Evolutionary conservation across 208 protist species (phyloP), one percentile per base, ranked within the genome.

Genomic region (Wallacemonas sp.): DNA sequence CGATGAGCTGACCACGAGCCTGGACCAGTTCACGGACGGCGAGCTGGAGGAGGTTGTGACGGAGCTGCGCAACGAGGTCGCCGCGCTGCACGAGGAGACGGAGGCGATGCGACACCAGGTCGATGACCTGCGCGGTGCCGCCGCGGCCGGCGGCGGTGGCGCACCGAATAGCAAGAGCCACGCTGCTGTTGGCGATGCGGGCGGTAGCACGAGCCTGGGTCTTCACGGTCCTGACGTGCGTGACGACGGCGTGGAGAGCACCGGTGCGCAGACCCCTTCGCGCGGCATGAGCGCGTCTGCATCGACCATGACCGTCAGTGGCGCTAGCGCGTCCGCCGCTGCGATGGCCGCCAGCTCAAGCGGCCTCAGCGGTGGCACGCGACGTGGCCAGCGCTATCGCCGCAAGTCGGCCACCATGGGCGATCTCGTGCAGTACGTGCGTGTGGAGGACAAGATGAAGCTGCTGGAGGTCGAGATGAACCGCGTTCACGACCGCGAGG

Each of bases 61-160:
- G 19, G 78, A 89, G 74, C 81, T 95, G 17, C 70, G 74, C 2
- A 74, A 78, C 17, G 87, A 96, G 47, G 78, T 94, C n/a, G 81
- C 74, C 11, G 64, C 77, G 24, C 70, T 96, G 26, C 60, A 70
- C 11, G 87, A 90, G 32, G 90, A 96, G 36, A 80, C 81, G 4
- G 52, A 65, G 0, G 68, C 91, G 11, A 72, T 96, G n/a, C 24
- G 39, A 1, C 47, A 69, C 33, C 62, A 85, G 26, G 81, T 70
- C 16, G 78, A 92, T 29, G 29, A 43, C 8, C 68, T 91, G 30
- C 72, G 24, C 30, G 66, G 48, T 32, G 63, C 8, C 61, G 66
- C 9, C 11, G 56, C 0, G 55, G 49, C 21, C 17, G 44, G 8
- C 9, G 27, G 19, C 41, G 9, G n/a, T n/a, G n/a, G n/a, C n/a